Evolutionary conservation across 305 asterid genomes (phyloP).

Genomic region (Fraxinus ornus): DNA sequence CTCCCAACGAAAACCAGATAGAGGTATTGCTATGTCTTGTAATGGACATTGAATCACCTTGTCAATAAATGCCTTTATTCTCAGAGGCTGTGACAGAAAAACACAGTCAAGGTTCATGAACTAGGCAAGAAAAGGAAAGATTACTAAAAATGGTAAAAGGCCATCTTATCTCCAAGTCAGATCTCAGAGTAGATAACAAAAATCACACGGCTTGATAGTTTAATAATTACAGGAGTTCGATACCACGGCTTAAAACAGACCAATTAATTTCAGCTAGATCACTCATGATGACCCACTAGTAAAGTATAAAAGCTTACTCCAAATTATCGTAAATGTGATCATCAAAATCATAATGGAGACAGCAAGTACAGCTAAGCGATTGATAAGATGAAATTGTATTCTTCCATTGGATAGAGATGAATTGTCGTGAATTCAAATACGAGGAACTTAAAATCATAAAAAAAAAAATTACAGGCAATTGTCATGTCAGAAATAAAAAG

Average conservation of each 20-base stretch:
- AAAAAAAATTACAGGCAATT: not conserved
- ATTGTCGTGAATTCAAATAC: not conserved
- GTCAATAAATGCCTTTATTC: slow-evolving; percentile 76
- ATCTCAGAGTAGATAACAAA: not conserved
- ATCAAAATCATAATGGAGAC: not conserved
- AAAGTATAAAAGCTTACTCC: not conserved
- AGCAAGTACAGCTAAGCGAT: not conserved
- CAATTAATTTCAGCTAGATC: not conserved
- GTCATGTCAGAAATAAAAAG: not conserved
- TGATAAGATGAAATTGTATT: not conserved
- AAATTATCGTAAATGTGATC: not conserved
- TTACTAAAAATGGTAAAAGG: slow-evolving; percentile 8
- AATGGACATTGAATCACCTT: slow-evolving; percentile 96
- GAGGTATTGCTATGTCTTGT: slow-evolving; percentile 93
- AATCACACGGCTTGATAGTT: slow-evolving; percentile 5
- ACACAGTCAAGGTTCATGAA: slow-evolving; percentile 27
- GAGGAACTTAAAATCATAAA: not conserved
- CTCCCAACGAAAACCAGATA: slow-evolving; percentile 93
- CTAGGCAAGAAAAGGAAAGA: slow-evolving; percentile 12
- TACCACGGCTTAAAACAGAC: not conserved
- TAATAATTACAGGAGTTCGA: slow-evolving; percentile 1
- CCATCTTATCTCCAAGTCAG: not conserved
- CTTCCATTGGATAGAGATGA: not conserved
- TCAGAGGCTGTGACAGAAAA: slow-evolving; percentile 66
- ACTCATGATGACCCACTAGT: not conserved